These are phyloP conservation scores for Rhizophagus sp. DNA, from an alignment of 192 early-diverging fungal genomes.

Conservation along the genomic window DNA sequence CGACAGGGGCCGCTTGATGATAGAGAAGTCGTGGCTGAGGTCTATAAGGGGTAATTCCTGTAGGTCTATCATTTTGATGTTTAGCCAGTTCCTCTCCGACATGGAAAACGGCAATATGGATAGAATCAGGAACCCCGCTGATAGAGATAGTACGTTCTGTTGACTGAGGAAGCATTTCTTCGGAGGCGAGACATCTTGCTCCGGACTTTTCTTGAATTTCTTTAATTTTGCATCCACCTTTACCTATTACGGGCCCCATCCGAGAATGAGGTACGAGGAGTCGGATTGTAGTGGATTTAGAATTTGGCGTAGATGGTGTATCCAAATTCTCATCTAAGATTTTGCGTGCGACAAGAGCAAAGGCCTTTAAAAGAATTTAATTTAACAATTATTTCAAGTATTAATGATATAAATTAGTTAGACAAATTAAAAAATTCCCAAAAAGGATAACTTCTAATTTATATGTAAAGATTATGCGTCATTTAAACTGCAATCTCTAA, in stretches of 20 bases:
- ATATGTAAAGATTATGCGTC: background rate
- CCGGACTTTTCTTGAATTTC: constrained; percentile 88
- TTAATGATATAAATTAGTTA: background rate
- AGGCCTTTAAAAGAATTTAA: constrained; percentile 52
- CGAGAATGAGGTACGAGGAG: constrained; percentile 84
- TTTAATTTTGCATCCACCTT: constrained; percentile 86
- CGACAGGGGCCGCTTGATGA: constrained; percentile 30
- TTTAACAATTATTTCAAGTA: background rate
- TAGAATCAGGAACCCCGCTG: constrained; percentile 77
- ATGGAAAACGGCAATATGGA: constrained; percentile 82
- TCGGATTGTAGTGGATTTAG: constrained; percentile 67
- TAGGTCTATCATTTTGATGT: constrained; percentile 64
- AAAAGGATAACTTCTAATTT: background rate
- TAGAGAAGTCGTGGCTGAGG: constrained; percentile 51
- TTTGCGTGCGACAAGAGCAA: constrained; percentile 76
- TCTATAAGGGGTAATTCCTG: constrained; percentile 70
- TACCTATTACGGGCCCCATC: constrained; percentile 92
- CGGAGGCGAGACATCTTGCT: constrained; percentile 78
- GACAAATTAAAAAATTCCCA: background rate
- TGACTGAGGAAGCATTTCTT: constrained; percentile 87
- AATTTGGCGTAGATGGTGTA: constrained; percentile 47
- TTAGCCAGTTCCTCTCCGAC: constrained; percentile 76
- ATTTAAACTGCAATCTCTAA: background rate
- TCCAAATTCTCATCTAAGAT: constrained; percentile 66
- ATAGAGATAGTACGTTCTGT: constrained; percentile 91